A percentile compares a stretch with the other conserved stretches of the same genome.
Conservation (phyloP, 2,329 filamentous ascomycete genomes). For the Monascus ruber region DNA sequence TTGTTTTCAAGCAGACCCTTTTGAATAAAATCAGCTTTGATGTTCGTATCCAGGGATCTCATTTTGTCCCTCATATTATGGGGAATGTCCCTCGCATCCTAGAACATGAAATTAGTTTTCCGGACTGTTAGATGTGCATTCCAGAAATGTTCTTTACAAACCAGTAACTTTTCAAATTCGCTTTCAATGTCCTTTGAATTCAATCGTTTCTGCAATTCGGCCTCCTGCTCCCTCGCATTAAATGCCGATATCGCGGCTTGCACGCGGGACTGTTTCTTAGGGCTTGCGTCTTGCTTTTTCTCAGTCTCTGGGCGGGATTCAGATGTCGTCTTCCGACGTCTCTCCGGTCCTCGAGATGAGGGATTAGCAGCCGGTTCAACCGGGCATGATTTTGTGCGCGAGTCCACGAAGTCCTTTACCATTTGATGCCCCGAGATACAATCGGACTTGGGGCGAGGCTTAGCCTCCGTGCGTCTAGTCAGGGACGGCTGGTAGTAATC, state of each 20-base stretch:
- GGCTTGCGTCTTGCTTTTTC: constrained; percentile 18
- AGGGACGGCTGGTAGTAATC: constrained; percentile 39
- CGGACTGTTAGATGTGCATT: not conserved
- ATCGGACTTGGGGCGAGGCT: constrained; percentile 42
- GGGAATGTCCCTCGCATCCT: constrained; percentile 85
- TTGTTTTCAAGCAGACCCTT: constrained; percentile 68
- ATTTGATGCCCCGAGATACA: constrained; percentile 33
- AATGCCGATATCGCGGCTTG: constrained; percentile 55
- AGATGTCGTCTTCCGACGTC: constrained; percentile 20
- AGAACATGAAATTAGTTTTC: constrained; percentile 15
- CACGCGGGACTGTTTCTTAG: constrained; percentile 44
- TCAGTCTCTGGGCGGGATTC: constrained; percentile 21
- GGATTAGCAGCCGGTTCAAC: constrained; percentile 6
- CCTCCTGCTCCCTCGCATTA: constrained; percentile 43
- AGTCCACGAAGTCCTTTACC: constrained; percentile 22
- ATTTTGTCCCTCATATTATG: constrained; percentile 92
- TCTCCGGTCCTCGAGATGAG: constrained; percentile 8
- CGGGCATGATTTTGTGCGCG: constrained; percentile 11
- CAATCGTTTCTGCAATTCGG: constrained; percentile 32
- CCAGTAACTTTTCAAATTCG: constrained; percentile 51
- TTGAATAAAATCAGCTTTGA: constrained; percentile 91
- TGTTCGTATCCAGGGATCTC: constrained; percentile 73
- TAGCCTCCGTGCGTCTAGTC: constrained; percentile 26
- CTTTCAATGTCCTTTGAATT: constrained; percentile 47
- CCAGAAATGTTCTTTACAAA: constrained; percentile 28